A percentile compares a stretch with the other conserved stretches of the same genome.
These are phyloP conservation scores for Penicillium ucsense DNA, from an alignment of 495 filamentous ascomycete species.

Conservation along the genomic window DNA sequence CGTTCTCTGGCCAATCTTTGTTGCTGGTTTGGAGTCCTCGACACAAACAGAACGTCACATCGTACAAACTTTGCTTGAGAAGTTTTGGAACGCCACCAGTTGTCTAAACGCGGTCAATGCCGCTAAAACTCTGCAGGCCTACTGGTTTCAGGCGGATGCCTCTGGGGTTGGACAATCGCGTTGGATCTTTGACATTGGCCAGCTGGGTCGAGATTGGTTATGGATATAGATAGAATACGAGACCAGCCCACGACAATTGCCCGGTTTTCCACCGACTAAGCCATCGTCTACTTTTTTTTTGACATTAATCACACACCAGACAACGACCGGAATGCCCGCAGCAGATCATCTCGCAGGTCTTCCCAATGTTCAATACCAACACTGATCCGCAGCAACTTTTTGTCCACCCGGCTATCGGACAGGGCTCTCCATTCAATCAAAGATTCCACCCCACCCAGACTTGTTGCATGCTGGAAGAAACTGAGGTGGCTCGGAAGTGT, in stretches of 20 bases:
- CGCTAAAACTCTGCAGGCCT: slow-evolving; percentile 17
- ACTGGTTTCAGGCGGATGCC: slow-evolving; percentile 16
- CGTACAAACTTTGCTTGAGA: slow-evolving; percentile 11
- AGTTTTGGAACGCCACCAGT: slow-evolving; percentile 28
- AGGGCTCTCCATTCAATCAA: slow-evolving; percentile 62
- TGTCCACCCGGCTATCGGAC: slow-evolving; percentile 62
- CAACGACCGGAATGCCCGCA: slow-evolving; percentile 44
- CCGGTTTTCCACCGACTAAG: too few species aligned
- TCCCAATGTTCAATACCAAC: slow-evolving; percentile 73
- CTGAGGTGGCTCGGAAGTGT: slow-evolving; percentile 60
- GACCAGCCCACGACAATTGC: too few species aligned
- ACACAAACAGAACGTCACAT: slow-evolving; percentile 18
- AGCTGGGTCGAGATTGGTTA: slow-evolving; percentile 29
- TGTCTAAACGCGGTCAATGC: slow-evolving; percentile 33
- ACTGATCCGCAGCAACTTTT: slow-evolving; percentile 61
- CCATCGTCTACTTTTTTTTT: neutral
- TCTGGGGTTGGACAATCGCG: slow-evolving; percentile 3
- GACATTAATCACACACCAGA: neutral
- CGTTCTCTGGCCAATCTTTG: slow-evolving; percentile 48
- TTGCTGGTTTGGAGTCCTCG: slow-evolving; percentile 42
- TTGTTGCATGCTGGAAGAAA: slow-evolving; percentile 86
- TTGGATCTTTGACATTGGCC: slow-evolving; percentile 33
- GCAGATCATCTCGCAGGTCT: slow-evolving; percentile 64
- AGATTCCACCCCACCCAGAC: slow-evolving; percentile 81
- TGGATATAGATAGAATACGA: slow-evolving; percentile 15